Percentiles rank a stretch among this genome's conserved stretches.
Conservation (phyloP, 2,329 filamentous ascomycete genomes). For the Atkinsonella texensis region DNA sequence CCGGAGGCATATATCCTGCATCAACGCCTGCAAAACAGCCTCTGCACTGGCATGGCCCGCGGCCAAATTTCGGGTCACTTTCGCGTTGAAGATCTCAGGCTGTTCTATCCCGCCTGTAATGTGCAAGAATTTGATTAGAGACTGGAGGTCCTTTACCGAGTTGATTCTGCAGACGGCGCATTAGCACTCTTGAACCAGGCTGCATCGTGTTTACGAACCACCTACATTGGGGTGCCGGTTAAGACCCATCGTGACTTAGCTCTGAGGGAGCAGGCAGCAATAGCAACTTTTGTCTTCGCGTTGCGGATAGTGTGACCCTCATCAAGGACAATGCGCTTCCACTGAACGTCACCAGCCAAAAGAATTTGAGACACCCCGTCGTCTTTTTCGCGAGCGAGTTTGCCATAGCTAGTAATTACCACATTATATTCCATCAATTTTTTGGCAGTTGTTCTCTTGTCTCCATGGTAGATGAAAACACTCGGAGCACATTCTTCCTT, state of each 20-base stretch:
- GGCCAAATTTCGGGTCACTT: slow-evolving; percentile 50
- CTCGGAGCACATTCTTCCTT: slow-evolving; percentile 48
- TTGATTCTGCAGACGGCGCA: slow-evolving; percentile 43
- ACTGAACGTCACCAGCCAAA: slow-evolving; percentile 36
- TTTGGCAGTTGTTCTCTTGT: slow-evolving; percentile 39
- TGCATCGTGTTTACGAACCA: background rate
- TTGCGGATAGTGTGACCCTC: slow-evolving; percentile 80
- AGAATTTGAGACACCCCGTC: slow-evolving; percentile 27
- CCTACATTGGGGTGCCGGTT: slow-evolving; percentile 66
- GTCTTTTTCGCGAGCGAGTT: slow-evolving; percentile 54
- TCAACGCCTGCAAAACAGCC: slow-evolving; percentile 59
- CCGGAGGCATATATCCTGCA: slow-evolving; percentile 69
- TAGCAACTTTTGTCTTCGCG: slow-evolving; percentile 56
- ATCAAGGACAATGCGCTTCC: slow-evolving; percentile 71
- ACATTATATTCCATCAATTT: slow-evolving; percentile 59
- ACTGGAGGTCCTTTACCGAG: slow-evolving; percentile 68
- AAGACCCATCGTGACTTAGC: slow-evolving; percentile 69
- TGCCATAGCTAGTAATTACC: slow-evolving; percentile 77
- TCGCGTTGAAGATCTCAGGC: slow-evolving; percentile 57
- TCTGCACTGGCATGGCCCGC: slow-evolving; percentile 44
- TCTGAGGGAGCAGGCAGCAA: slow-evolving; percentile 53
- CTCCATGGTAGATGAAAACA: slow-evolving; percentile 65
- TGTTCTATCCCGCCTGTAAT: slow-evolving; percentile 67
- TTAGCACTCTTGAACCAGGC: slow-evolving; percentile 13
- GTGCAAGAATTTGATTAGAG: slow-evolving; percentile 63